These are phyloP conservation scores for Pyrus pyrifolia DNA, from an alignment of 306 rosid species.

Conservation along the genomic window DNA sequence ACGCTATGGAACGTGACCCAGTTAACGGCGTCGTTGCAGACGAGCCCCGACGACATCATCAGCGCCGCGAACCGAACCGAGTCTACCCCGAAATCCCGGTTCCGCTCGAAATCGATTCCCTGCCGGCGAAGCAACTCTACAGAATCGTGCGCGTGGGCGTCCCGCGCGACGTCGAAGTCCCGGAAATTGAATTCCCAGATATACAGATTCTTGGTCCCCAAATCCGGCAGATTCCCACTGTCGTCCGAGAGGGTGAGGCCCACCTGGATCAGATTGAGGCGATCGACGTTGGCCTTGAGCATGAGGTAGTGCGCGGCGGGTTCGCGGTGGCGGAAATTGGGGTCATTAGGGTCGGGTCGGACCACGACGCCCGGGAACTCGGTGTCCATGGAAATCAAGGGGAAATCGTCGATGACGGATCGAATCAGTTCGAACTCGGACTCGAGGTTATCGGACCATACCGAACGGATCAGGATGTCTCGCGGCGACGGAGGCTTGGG, in stretches of 20 bases:
- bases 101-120: conserved; percentile 57
- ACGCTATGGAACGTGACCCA: conserved; percentile 73
- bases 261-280: conserved; percentile 57
- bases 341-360: conserved; percentile 28
- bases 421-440: conserved; percentile 43
- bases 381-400: conserved; percentile 62
- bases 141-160: conserved; percentile 49
- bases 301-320: conserved; percentile 27
- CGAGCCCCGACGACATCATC: conserved; percentile 70
- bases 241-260: conserved; percentile 52
- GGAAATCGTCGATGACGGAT: conserved; percentile 29
- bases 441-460: conserved; percentile 49
- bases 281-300: conserved; percentile 74
- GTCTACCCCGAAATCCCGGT: conserved; percentile 33
- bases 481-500: neutral
- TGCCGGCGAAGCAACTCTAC: conserved; percentile 47
- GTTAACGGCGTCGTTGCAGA: conserved; percentile 35
- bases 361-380: conserved; percentile 73
- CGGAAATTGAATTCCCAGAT: conserved; percentile 67
- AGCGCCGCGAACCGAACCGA: conserved; percentile 45
- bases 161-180: conserved; percentile 56
- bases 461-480: conserved; percentile 41
- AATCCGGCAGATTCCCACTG: conserved; percentile 42
- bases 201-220: conserved; percentile 27
- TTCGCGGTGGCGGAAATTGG: neutral